Evolutionary conservation across 129 eudicot genomes (phyloP), one percentile per base, ranked within the genome.

Genomic region (Chrysanthemum lavandulifolium): DNA sequence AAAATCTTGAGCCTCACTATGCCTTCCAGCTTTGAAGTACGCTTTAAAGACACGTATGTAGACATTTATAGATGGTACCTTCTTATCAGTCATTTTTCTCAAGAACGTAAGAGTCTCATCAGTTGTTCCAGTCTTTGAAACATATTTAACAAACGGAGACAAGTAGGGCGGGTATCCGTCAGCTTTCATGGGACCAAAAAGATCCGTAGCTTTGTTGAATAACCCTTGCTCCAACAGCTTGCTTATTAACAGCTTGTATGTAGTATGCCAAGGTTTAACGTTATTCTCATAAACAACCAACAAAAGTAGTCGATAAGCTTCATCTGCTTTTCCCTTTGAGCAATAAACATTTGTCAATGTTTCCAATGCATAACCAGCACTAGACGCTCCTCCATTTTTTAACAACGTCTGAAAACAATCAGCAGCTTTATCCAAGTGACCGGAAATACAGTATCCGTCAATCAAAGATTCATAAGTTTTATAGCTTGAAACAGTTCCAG

Each of bases 111-210:
- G 48, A 18, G 95, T 89, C 49, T 92, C 95, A 73, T 89, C 90
- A 11, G 89, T 79, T 50, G 82, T 81, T 33, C 96, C 96, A 0
- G 13, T 65, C 78, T 73, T 85, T 10, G 95, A 61, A 49, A 87
- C 78, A 69, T 79, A 85, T 63, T 85, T 74, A 19, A 92, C 55
- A 63, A 92, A 92, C 6, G 91, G 91, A 57, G 85, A 84, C 84
- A 87, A 45, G 67, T 81, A 88, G 64, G 98, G 95, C 11, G 96
- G 90, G 76, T 79, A 85, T 2, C 95, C 96, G 54, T 87, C 85
- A 66, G 43, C 71, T 86, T 89, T 92, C 98, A 92, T 92, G 45
- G 82, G 73, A 64, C 54, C 78, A 69, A 92, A 80, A 61, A 89
- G 84, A 48, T 57, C 55, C 50, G 85, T 67, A 29, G 95, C 95